Percentiles rank a stretch among this genome's conserved stretches.
phyloP scores from a whole-genome alignment of 2,329 filamentous ascomycete genomes.

The Scorias spongiosa region DNA sequence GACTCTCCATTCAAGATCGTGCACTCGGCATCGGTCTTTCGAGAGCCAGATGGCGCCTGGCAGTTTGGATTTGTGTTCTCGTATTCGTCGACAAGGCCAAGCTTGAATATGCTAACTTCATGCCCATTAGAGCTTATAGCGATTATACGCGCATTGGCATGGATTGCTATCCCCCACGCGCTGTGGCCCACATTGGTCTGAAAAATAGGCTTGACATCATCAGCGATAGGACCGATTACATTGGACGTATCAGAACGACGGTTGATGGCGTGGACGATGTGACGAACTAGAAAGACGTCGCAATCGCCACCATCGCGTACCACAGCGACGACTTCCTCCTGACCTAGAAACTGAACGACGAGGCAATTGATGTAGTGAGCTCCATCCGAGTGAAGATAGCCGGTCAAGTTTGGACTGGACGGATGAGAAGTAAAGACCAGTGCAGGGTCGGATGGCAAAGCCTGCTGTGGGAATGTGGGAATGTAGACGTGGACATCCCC shows the following conservation, averaged over 20 bases:
- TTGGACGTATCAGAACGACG: slow-evolving; percentile 16
- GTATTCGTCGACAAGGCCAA: slow-evolving; percentile 33
- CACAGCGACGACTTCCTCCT: slow-evolving; percentile 34
- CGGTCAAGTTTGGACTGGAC: slow-evolving; percentile 16
- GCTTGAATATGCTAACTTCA: slow-evolving; percentile 43
- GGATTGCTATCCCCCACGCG: slow-evolving; percentile 81
- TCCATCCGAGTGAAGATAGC: slow-evolving; percentile 21
- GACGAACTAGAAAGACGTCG: slow-evolving; percentile 25
- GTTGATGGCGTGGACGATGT: slow-evolving; percentile 20
- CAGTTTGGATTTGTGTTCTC: not conserved
- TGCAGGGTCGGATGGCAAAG: slow-evolving; percentile 19
- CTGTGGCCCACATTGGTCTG: slow-evolving; percentile 59
- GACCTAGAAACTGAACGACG: slow-evolving; percentile 28
- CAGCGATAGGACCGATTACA: slow-evolving; percentile 23
- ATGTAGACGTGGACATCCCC: slow-evolving; percentile 27
- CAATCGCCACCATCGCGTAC: slow-evolving; percentile 43
- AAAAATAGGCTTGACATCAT: slow-evolving; percentile 44
- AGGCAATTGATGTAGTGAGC: slow-evolving; percentile 32
- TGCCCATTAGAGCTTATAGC: slow-evolving; percentile 68
- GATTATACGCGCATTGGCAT: slow-evolving; percentile 66
- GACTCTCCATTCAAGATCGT: slow-evolving; percentile 13
- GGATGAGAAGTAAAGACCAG: slow-evolving; percentile 25
- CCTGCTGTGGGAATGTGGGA: slow-evolving; percentile 29
- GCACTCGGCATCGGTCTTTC: slow-evolving; percentile 1
- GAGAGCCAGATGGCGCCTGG: not conserved